Evolutionary conservation across 345 rosid species (phyloP).

Genomic region (Citrus unshiu): DNA sequence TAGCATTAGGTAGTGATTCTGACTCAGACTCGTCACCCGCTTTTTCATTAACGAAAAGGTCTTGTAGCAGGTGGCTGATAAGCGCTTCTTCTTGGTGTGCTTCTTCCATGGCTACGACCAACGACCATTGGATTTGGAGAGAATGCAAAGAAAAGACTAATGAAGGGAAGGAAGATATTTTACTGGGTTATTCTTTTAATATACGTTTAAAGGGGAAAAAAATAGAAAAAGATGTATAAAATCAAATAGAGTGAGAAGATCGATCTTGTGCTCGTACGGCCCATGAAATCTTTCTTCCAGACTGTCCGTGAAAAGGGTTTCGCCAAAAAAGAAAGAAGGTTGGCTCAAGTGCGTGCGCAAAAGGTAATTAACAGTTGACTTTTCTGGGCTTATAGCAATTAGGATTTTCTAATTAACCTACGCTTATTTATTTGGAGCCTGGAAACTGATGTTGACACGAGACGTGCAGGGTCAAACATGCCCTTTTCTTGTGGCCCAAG

Average conservation of each 20-base stretch:
- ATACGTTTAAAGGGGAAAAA: no score
- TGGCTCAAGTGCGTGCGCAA: not conserved
- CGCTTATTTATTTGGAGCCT: not conserved
- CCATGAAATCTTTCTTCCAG: not conserved
- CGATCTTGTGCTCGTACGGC: no score
- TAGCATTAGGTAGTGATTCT: conserved; percentile 9
- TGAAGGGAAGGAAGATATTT: not conserved
- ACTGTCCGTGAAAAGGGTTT: not conserved
- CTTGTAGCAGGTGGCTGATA: not conserved
- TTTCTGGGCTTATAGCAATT: not conserved
- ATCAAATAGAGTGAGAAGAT: not conserved
- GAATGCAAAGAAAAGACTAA: not conserved
- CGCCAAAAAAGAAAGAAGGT: not conserved
- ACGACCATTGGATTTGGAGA: not conserved
- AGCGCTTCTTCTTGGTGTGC: not conserved
- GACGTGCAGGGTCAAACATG: not conserved
- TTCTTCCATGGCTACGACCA: not conserved
- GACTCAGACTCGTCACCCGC: not conserved
- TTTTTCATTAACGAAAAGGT: not conserved
- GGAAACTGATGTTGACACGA: not conserved
- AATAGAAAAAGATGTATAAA: not conserved
- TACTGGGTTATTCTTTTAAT: not conserved
- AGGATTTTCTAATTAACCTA: not conserved
- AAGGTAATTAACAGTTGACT: not conserved
- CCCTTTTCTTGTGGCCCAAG: not conserved